Conservation (phyloP, 2,329 filamentous ascomycete species). For the Hypoxylon sp. region DNA sequence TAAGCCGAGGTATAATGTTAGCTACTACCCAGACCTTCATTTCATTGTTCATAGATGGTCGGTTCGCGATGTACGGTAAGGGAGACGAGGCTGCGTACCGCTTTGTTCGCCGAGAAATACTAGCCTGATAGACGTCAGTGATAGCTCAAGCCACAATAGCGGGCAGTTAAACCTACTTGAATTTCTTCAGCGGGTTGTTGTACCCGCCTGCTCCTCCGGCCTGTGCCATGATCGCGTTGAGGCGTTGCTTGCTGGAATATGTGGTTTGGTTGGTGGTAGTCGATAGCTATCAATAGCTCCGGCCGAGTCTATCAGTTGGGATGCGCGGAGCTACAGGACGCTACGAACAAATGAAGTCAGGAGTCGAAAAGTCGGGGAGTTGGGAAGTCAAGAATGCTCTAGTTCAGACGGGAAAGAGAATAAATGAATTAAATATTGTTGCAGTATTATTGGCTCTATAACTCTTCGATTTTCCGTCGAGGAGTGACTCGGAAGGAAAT, state of each 20-base stretch:
- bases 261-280: constrained; percentile 15
- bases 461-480: constrained; percentile 10
- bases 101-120: constrained; percentile 99
- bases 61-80: neutral
- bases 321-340: constrained; percentile 24
- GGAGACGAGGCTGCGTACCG: constrained; percentile 72
- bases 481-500: constrained; percentile 12
- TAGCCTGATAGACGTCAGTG: constrained; percentile 70
- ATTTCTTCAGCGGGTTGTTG: constrained; percentile 99
- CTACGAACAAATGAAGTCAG: constrained; percentile 22
- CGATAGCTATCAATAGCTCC: constrained; percentile 17
- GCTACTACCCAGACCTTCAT: constrained; percentile 20
- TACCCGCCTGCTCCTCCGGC: constrained; percentile 79
- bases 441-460: constrained; percentile 25
- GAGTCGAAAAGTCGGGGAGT: constrained; percentile 14
- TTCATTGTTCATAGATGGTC: neutral
- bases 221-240: constrained; percentile 79
- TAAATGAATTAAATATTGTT: constrained; percentile 34
- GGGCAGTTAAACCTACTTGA: constrained; percentile 78
- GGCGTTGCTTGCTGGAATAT: constrained; percentile 14
- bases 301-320: constrained; percentile 22
- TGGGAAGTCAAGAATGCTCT: constrained; percentile 16
- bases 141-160: constrained; percentile 29
- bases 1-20: constrained; percentile 56
- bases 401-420: constrained; percentile 16